Conservation (phyloP, 176 grass and related monocot genomes). For the Hordeum marinum region DNA sequence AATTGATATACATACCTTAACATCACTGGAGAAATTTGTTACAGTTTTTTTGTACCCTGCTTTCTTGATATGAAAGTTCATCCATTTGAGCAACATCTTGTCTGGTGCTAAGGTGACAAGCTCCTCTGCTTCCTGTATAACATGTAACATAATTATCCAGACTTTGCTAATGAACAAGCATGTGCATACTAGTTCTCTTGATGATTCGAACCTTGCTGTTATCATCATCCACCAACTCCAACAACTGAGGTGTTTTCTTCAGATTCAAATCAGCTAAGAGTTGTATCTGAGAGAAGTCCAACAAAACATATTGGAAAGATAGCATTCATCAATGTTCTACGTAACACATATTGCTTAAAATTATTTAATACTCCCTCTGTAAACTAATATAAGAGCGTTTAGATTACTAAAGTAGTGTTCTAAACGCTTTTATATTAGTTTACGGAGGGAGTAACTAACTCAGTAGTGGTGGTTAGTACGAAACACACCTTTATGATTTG, state of each 20-base stretch:
- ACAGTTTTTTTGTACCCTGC: conserved; percentile 95
- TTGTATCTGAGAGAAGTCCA: conserved; percentile 71
- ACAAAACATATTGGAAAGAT: conserved; percentile 14
- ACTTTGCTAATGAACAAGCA: neutral
- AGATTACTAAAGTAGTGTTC: too few species aligned
- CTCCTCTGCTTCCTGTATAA: conserved; percentile 77
- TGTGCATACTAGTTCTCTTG: neutral
- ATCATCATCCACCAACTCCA: conserved; percentile 72
- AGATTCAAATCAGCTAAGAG: conserved; percentile 91
- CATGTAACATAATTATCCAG: conserved; percentile 18
- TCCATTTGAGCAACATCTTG: conserved; percentile 99
- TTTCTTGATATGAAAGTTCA: conserved; percentile 99
- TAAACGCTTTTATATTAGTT: too few species aligned
- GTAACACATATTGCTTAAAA: conserved; percentile 2
- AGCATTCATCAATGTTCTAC: neutral
- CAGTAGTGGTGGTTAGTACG: neutral
- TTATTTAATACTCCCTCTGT: too few species aligned
- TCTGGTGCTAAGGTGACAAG: conserved; percentile 78
- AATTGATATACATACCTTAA: conserved; percentile 53
- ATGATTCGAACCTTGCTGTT: conserved; percentile 40
- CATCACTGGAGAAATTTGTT: conserved; percentile 95
- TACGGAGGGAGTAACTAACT: neutral
- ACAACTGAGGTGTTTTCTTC: conserved; percentile 89
- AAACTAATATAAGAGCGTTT: too few species aligned
- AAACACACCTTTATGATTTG: conserved; percentile 92